Evolutionary conservation across 2,329 filamentous ascomycete species (phyloP), one percentile per base, ranked within the genome.

Genomic region (Dryadomyces quercus-mongolicae): DNA sequence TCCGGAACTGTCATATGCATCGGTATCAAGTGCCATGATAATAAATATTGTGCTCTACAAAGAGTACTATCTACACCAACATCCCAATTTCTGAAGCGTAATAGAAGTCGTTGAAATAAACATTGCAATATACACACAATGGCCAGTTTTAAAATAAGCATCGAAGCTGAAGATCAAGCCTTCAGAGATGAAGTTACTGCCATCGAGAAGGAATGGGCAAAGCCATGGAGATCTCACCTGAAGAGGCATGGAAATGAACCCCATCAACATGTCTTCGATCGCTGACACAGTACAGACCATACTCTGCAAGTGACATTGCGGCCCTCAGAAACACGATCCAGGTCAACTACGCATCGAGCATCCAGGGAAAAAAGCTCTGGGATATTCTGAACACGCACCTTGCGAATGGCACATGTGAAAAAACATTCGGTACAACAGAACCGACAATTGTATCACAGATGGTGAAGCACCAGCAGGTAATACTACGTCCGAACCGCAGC

Each of bases 361-460:
- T 56, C 0, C 67, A 68, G 55, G 68, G 61, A 6, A 42, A 64
- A 36, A 70, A 71, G 62, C 65, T 71, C 5, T 71, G 68, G 68
- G 58, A 62, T 10, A 60, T 64, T 18, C 62, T 71, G 2, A 58
- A 66, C 20, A 62, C 62, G 18, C 68, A 71, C 56, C 62, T 61
- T 40, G 60, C 58, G 38, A 65, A 66, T 54, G 63, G 63, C 4
- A 70, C 68, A 1, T 56, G 58, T 16, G 68, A 71, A 51, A 59
- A 67, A 48, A 70, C 68, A 2, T 70, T 69, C 49, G 68, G 68
- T 45, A 67, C 65, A 9, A 71, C 67, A 0, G 67, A 71, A 25
- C 68, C 68, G 0, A 60, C 65, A 0, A 59, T 61, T 0, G 65
- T 66, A 2, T 66, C 62, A 6, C 66, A 70, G 54, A 70, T 70